These are phyloP conservation scores for Collybia sordida DNA, from an alignment of 768 basidiomycete genomes.

Conservation along the genomic window DNA sequence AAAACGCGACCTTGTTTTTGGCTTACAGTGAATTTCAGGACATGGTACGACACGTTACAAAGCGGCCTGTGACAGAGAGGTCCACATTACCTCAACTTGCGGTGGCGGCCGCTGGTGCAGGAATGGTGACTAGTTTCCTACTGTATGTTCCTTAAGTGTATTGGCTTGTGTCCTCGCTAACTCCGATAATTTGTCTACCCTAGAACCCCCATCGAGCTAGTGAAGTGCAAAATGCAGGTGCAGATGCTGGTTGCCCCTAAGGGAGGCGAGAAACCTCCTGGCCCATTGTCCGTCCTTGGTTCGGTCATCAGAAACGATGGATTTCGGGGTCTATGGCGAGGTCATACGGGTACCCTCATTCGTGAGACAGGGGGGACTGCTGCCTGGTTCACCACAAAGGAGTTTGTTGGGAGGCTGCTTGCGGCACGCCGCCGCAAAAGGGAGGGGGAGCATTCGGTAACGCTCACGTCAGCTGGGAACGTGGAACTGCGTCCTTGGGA, in stretches of 20 bases:
- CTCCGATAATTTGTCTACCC: background rate
- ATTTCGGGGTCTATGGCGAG: constrained; percentile 77
- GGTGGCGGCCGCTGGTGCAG: constrained; percentile 84
- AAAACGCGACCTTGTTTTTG: constrained; percentile 90
- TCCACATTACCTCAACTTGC: constrained; percentile 70
- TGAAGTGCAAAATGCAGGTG: constrained; percentile 94
- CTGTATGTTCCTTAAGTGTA: constrained; percentile 52
- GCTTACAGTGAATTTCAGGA: constrained; percentile 81
- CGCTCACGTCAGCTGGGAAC: constrained; percentile 6
- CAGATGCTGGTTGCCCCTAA: constrained; percentile 59
- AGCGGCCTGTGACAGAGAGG: constrained; percentile 36
- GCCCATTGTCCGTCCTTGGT: background rate
- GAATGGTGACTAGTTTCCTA: constrained; percentile 83
- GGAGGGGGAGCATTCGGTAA: too few species aligned
- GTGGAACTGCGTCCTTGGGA: constrained; percentile 60
- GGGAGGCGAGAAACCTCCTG: constrained; percentile 8
- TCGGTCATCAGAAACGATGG: constrained; percentile 30
- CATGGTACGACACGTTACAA: constrained; percentile 44
- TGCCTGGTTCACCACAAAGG: constrained; percentile 88
- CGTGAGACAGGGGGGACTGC: constrained; percentile 85
- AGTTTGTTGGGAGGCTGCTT: constrained; percentile 66
- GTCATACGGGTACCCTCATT: constrained; percentile 83
- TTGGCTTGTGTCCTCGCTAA: background rate
- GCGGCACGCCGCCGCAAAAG: background rate
- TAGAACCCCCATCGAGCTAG: constrained; percentile 84